Evolutionary conservation across 768 basidiomycete species (phyloP), one percentile per base, ranked within the genome.

Genomic region (Lepiota subincarnata): DNA sequence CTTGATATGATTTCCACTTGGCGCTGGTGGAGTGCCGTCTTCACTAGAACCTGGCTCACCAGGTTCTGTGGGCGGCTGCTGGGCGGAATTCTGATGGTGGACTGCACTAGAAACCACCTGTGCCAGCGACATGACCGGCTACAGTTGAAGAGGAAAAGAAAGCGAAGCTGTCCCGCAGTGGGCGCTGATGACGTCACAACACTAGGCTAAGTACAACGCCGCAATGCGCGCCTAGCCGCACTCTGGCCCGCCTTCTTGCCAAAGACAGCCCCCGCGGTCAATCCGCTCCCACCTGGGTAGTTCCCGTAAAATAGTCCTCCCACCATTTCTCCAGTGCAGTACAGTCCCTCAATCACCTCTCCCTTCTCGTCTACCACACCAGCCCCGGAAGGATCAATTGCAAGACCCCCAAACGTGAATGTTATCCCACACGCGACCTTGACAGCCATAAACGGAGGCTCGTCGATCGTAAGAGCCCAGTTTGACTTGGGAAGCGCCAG

Each of bases 371-470:
- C 74, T 0, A 84, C 44, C 5, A 87, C 83, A 1, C 65, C 75
- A 8, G 79, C 75, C 0, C 79, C 82, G 13, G 69, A 60, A 0
- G 82, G 75, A 58, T 86, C 77, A 56, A 87, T 79, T 0, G 75
- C 79, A 2, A 87, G 63, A 1, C 86, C 86, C 0, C 86, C 84
- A 68, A 86, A 87, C 1, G 84, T 87, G 68, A 86, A 88, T 0
- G 86, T 87, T 50, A 86, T 78, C 5, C 84, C 86, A 67, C 85
- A 86, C 0, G 79, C 70, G 6, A 87, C 81, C 60, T 82, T 84
- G 28, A 87, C 81, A 2, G 84, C 85, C 62, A 86, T 68, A 58
- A 84, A 83, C 0, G 83, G 83, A 11, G 70, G 63, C 38, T 73
- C 57, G 35, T 80, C 75, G 20, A 87, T 66, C 4, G 78, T 60